Conservation (phyloP, 73 alveolate genomes). For the Urostyla sp. region DNA sequence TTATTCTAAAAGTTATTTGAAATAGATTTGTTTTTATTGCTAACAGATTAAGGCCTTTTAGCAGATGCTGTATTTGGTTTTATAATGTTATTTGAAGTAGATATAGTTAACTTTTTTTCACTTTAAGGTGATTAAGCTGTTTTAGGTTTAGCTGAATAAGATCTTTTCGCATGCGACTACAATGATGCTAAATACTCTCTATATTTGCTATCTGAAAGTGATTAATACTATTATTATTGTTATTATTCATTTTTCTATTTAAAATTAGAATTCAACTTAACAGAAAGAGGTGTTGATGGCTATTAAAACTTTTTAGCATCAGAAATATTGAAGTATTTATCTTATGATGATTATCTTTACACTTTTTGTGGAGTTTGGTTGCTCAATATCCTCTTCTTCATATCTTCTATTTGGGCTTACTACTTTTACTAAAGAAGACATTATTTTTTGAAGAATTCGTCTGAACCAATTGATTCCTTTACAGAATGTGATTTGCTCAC, state of each 20-base stretch:
- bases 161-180: too few species aligned
- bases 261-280: background rate
- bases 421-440: background rate
- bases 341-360: background rate
- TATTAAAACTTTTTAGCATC: background rate
- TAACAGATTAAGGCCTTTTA: background rate
- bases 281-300: too few species aligned
- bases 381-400: constrained; percentile 7
- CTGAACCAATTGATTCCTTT: background rate
- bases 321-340: background rate
- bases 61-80: background rate
- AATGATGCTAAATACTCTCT: too few species aligned
- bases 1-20: constrained; percentile 8
- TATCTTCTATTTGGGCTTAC: constrained; percentile 8
- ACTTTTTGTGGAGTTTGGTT: too few species aligned
- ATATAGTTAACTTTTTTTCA: constrained; percentile 1
- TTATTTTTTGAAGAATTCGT: background rate
- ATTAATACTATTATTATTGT: background rate
- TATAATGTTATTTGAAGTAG: background rate
- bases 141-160: too few species aligned
- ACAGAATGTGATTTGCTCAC: background rate
- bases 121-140: too few species aligned
- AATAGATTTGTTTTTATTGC: constrained; percentile 7
- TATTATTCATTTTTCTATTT: background rate
- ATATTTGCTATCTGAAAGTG: background rate